Evolutionary conservation across 2,329 filamentous ascomycete species (phyloP), one percentile per base, ranked within the genome.

Genomic region (Fusarium pseudonygamai): DNA sequence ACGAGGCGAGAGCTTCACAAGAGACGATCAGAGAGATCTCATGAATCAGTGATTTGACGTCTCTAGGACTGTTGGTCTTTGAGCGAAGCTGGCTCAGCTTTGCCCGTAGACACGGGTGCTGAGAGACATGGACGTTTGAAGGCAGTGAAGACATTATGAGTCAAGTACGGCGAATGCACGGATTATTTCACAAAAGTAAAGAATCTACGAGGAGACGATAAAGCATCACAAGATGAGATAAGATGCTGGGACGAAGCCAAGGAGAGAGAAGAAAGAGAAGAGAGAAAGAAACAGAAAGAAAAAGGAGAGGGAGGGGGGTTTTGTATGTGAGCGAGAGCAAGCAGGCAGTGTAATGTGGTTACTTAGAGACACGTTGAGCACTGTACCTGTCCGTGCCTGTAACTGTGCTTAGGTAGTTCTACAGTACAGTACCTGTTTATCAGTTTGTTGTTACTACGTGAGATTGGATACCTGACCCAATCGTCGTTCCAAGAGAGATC

Each of bases 81-180:
- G 93, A 96, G 68, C 96, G 92, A 52, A 98, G 90, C 84, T 96
- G 93, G 76, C 93, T 95, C 78, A 98, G 90, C 87, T 98, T 98
- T 76, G 93, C 94, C 77, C 89, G 87, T 46, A 98, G 87, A 83
- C 94, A 97, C 40, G 96, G 96, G 82, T 98, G 96, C 22, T 85
- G 86, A 43, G 95, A 97, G 80, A 97, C 85, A 84, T 96, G 94
- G 70, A 92, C 89, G 79, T 92, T 91, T 76, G 87, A 72, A 15
- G 89, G 89, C 47, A 91, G 82, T 20, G 78, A 79, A 53, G 79
- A 62, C 82, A 84, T 84, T 67, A 57, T 76, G 49, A 36, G 53
- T 34, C 30, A 37, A 42, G 45, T 47, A 42, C 24, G 37, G 39
- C 39, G 24, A 39, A 55, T n/a, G 50, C 47, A 71, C 58, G 37